phyloP scores from a whole-genome alignment of 2,329 filamentous ascomycete species.

The Zymoseptoria ardabiliae region DNA sequence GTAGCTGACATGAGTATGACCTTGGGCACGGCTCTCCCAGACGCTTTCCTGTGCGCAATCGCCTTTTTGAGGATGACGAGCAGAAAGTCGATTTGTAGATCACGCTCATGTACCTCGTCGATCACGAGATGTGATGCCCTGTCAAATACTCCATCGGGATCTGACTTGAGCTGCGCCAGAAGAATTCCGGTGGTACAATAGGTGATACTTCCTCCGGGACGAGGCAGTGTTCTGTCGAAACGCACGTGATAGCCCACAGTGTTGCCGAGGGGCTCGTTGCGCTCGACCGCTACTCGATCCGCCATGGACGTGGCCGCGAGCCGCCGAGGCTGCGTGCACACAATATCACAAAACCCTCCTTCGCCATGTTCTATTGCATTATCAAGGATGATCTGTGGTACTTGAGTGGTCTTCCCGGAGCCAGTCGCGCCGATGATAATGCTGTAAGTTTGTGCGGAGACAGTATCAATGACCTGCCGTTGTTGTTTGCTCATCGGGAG shows the following conservation, averaged over 20 bases:
- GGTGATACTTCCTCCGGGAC: constrained; percentile 34
- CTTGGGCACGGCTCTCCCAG: constrained; percentile 34
- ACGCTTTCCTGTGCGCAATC: constrained; percentile 29
- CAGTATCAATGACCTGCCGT: constrained; percentile 7
- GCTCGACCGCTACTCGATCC: constrained; percentile 40
- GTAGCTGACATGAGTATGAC: constrained; percentile 46
- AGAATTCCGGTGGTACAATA: constrained; percentile 47
- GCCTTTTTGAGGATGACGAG: constrained; percentile 40
- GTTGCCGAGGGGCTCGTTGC: constrained; percentile 34
- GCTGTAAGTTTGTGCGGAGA: constrained; percentile 36
- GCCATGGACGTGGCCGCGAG: constrained; percentile 44
- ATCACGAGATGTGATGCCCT: constrained; percentile 43
- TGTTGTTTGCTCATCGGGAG: constrained; percentile 36
- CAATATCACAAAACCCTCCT: constrained; percentile 41
- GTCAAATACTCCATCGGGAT: constrained; percentile 34
- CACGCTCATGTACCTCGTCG: constrained; percentile 46
- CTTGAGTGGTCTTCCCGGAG: constrained; percentile 44
- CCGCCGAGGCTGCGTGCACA: constrained; percentile 45
- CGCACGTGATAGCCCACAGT: constrained; percentile 43
- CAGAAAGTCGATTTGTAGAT: constrained; percentile 40
- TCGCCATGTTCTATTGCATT: constrained; percentile 34
- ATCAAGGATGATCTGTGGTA: constrained; percentile 50
- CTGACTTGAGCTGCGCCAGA: constrained; percentile 37
- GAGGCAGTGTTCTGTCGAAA: constrained; percentile 33
- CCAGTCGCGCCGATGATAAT: constrained; percentile 43